These are phyloP conservation scores for Diophrys appendiculata DNA, from an alignment of 73 alveolate genomes.

Conservation along the genomic window DNA sequence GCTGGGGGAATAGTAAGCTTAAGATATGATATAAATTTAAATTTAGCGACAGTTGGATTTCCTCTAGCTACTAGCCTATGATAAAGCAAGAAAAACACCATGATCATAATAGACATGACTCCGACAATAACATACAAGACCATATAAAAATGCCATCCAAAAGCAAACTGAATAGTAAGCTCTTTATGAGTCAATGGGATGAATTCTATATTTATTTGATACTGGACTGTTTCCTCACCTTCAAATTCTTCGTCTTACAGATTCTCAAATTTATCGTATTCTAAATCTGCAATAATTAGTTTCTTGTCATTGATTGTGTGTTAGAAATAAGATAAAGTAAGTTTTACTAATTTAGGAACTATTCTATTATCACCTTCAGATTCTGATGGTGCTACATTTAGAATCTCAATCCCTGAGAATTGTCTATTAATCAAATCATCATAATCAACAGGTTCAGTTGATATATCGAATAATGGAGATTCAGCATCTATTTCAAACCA, in stretches of 20 bases:
- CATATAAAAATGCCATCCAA: slow-evolving; percentile 74
- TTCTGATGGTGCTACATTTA: slow-evolving; percentile 41
- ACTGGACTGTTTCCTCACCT: slow-evolving; percentile 50
- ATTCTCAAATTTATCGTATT: slow-evolving; percentile 49
- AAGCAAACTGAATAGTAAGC: slow-evolving; percentile 80
- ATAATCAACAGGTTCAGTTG: slow-evolving; percentile 65
- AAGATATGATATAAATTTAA: slow-evolving; percentile 66
- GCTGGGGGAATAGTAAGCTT: slow-evolving; percentile 76
- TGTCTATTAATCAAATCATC: slow-evolving; percentile 33
- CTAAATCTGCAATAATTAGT: slow-evolving; percentile 60
- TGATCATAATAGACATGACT: slow-evolving; percentile 57
- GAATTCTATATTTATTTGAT: slow-evolving; percentile 57
- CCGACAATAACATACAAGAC: slow-evolving; percentile 84
- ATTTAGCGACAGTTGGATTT: slow-evolving; percentile 56
- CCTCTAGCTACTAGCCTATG: slow-evolving; percentile 65
- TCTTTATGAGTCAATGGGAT: slow-evolving; percentile 78
- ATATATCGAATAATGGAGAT: slow-evolving; percentile 63
- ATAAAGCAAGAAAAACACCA: slow-evolving; percentile 54
- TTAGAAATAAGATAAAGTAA: slow-evolving; percentile 68
- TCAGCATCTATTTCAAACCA: slow-evolving; percentile 74
- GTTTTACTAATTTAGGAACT: slow-evolving; percentile 59
- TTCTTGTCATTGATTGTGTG: slow-evolving; percentile 54
- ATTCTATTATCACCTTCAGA: slow-evolving; percentile 41
- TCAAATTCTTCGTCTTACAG: slow-evolving; percentile 41
- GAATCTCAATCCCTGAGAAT: slow-evolving; percentile 24